phyloP scores from a whole-genome alignment of 495 filamentous ascomycete species.

The Annulohypoxylon stygium region DNA sequence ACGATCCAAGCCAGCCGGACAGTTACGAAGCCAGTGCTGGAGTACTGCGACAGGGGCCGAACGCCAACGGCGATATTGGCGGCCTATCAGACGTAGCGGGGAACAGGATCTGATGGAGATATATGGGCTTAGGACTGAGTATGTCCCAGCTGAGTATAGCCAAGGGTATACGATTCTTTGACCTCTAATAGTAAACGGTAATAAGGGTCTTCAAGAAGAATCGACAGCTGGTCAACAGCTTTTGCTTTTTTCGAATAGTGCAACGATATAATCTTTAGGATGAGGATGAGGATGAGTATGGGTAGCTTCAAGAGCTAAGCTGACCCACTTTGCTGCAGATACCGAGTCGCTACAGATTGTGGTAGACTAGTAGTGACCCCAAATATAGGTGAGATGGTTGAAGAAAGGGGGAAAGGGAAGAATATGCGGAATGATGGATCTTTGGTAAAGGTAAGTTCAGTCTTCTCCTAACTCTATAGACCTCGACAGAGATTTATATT shows the following conservation, averaged over 20 bases:
- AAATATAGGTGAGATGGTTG: conserved; percentile 23
- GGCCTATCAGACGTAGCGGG: conserved; percentile 22
- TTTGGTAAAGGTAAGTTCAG: conserved; percentile 19
- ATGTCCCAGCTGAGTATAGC: neutral
- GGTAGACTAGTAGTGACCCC: conserved; percentile 12
- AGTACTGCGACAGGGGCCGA: conserved; percentile 3
- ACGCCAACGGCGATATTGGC: conserved; percentile 7
- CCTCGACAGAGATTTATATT: conserved; percentile 14
- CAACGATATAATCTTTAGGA: conserved; percentile 13
- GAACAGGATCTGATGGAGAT: conserved; percentile 3
- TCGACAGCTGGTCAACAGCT: conserved; percentile 4
- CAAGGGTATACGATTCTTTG: neutral
- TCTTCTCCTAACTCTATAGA: conserved; percentile 30
- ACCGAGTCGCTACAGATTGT: conserved; percentile 22
- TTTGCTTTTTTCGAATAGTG: conserved; percentile 17
- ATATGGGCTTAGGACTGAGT: conserved; percentile 3
- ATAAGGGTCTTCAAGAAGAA: neutral
- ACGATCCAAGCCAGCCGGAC: conserved; percentile 5
- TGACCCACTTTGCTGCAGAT: conserved; percentile 35
- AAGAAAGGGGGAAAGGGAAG: conserved; percentile 9
- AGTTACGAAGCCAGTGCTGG: conserved; percentile 3
- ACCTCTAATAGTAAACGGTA: conserved; percentile 7
- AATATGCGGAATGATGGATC: conserved; percentile 22
- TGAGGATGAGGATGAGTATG: conserved; percentile 21
- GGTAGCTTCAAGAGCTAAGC: conserved; percentile 7